phyloP scores from a whole-genome alignment of 1,284 basidiomycete genomes.

The Fomitopsis schrenkii region DNA sequence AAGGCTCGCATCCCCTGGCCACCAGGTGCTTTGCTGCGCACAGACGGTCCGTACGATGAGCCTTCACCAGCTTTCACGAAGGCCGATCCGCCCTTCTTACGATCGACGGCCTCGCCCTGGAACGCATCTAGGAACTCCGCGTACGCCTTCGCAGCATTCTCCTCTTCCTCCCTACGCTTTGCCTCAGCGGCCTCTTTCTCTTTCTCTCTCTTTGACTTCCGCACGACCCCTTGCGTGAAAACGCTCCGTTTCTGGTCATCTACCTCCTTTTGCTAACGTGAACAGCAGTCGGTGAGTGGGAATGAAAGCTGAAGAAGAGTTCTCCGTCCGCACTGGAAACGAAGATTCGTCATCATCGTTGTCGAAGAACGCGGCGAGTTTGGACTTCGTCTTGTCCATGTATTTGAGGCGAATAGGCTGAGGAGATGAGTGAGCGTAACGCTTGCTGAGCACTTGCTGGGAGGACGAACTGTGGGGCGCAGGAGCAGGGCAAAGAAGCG shows the following conservation, averaged over 20 bases:
- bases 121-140: slow-evolving; percentile 87
- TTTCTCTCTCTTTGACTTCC: slow-evolving; percentile 79
- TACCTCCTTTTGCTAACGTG: slow-evolving; percentile 66
- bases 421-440: not conserved
- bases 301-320: slow-evolving; percentile 43
- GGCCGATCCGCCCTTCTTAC: slow-evolving; percentile 48
- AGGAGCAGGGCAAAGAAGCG: not conserved
- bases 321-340: slow-evolving; percentile 81
- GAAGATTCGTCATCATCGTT: slow-evolving; percentile 76
- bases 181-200: slow-evolving; percentile 88
- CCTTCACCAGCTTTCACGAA: slow-evolving; percentile 76
- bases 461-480: not conserved
- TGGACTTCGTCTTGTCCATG: slow-evolving; percentile 78
- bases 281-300: slow-evolving; percentile 52
- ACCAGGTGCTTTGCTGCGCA: slow-evolving; percentile 24
- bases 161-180: slow-evolving; percentile 81
- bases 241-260: slow-evolving; percentile 77
- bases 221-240: slow-evolving; percentile 68
- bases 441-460: not conserved
- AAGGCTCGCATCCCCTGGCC: slow-evolving; percentile 26
- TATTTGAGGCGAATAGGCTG: not conserved
- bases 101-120: slow-evolving; percentile 62
- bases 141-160: slow-evolving; percentile 73
- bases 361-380: slow-evolving; percentile 75
- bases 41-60: slow-evolving; percentile 44